Evolutionary conservation across 2,329 filamentous ascomycete genomes (phyloP).

Genomic region (Xylariaceae sp.): DNA sequence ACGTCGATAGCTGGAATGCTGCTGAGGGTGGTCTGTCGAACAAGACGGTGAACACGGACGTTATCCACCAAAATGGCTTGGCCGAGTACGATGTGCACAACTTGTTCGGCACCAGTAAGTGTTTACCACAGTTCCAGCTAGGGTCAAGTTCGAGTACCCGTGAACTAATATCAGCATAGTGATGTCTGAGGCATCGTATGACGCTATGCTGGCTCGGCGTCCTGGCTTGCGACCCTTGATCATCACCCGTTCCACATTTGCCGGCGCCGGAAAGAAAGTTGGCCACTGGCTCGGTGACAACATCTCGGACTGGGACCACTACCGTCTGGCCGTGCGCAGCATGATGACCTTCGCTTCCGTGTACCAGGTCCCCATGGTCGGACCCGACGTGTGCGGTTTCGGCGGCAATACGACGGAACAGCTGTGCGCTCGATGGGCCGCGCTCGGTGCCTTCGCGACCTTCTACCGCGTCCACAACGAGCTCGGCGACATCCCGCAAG

Average conservation of each 20-base stretch:
- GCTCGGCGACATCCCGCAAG: conserved; percentile 50
- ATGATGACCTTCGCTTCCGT: conserved; percentile 58
- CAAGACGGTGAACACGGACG: conserved; percentile 60
- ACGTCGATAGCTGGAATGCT: conserved; percentile 35
- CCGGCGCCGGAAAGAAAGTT: conserved; percentile 62
- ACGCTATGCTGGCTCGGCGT: conserved; percentile 61
- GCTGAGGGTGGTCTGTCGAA: conserved; percentile 45
- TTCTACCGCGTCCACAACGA: conserved; percentile 73
- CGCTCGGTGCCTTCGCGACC: conserved; percentile 65
- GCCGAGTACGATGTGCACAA: conserved; percentile 73
- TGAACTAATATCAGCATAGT: conserved; percentile 33
- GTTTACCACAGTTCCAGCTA: too few species aligned
- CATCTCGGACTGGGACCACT: conserved; percentile 51
- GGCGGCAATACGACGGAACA: conserved; percentile 59
- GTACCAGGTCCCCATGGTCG: conserved; percentile 64
- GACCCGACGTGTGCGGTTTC: conserved; percentile 74
- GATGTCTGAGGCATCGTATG: conserved; percentile 63
- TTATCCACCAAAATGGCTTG: conserved; percentile 62
- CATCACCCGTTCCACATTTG: conserved; percentile 72
- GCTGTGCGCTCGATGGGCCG: conserved; percentile 71
- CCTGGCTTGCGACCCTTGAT: conserved; percentile 61
- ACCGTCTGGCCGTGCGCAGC: conserved; percentile 52
- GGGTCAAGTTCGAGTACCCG: too few species aligned
- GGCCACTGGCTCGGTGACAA: conserved; percentile 59
- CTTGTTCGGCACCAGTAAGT: conserved; percentile 56